Base-by-base conservation (phyloP, 495 filamentous ascomycete genomes). In the Xylaria flabelliformis region DNA sequence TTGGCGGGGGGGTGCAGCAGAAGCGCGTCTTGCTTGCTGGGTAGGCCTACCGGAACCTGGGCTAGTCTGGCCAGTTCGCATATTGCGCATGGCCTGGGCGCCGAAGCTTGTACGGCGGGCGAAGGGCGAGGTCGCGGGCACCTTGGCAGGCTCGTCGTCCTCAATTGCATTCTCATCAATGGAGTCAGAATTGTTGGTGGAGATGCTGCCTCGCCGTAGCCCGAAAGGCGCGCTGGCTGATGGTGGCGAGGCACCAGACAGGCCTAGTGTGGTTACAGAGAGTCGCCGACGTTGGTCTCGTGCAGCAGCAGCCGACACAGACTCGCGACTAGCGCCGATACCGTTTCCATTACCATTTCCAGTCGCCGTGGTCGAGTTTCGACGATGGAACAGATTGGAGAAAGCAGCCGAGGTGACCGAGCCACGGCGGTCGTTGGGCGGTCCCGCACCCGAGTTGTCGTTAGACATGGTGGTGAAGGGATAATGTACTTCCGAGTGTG, bases 31-130 rank as follows among this genome's bases (percentile, higher is more conserved):
- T 8, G 74, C 50, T 24, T 72, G 73, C 42, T 74, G 73, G 71
- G 71, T 15, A 41, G 76, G 80, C 83, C 76, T 89, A 89, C 87
- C 87, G 72, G 85, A 79, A 63, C 82, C 82, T 51, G 86, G 85
- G 73, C 85, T 89, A 42, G 75, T 77, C 66, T 80, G 77, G 48
- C 72, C 75, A 44, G 74, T 76, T 41, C 85, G 82, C 6, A 82
- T 78, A 58, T 77, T 80, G 70, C 92, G 89, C 76, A 97, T 84
- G 46, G 96, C 94, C 77, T 93, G 90, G 34, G 93, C 94, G 67
- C 96, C 95, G 79, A 97, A 96, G 78, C 95, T 97, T 84, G 97
- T 89, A 26, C 96, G 91, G 63, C 96, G 90, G 12, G 89, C 88
- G 79, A 97, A 97, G 19, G 94, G 93, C 6, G 92, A 92, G 59